Conservation (phyloP, 805 yeast genomes). For the Metschnikowia colocasiae region DNA sequence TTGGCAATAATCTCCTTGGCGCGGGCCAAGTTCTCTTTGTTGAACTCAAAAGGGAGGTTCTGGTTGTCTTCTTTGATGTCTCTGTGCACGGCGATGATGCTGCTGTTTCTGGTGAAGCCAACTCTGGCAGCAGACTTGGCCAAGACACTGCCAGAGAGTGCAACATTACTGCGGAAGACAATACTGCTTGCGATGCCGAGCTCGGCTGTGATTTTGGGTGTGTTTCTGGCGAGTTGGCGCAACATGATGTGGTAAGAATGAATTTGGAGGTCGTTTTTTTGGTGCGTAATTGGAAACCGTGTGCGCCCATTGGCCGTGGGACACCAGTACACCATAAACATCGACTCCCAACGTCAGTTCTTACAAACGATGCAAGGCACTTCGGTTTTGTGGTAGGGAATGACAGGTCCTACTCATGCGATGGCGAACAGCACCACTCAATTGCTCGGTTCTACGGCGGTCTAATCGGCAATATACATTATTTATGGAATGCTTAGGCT, state of each 20-base stretch:
- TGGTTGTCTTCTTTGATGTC: slow-evolving; percentile 66
- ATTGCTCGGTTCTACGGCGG: not conserved
- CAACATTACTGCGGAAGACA: not conserved
- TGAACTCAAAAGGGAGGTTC: slow-evolving; percentile 68
- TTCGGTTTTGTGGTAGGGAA: too few relatives aligned
- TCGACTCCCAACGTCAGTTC: too few relatives aligned
- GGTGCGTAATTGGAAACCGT: slow-evolving; percentile 17
- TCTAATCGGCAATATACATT: slow-evolving; percentile 20
- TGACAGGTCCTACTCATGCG: too few relatives aligned
- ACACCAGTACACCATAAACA: slow-evolving; percentile 13
- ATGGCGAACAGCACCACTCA: too few relatives aligned
- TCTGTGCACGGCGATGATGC: slow-evolving; percentile 63
- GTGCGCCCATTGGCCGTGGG: slow-evolving; percentile 15
- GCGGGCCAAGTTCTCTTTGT: slow-evolving; percentile 55
- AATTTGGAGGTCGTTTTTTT: slow-evolving; percentile 1
- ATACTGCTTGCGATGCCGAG: not conserved
- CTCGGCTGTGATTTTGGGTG: slow-evolving; percentile 4
- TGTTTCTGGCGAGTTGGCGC: slow-evolving; percentile 19
- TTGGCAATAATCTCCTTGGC: slow-evolving; percentile 74
- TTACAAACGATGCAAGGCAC: too few relatives aligned
- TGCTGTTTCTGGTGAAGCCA: slow-evolving; percentile 28
- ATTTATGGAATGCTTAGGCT: slow-evolving; percentile 47
- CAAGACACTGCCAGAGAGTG: not conserved
- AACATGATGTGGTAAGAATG: slow-evolving; percentile 16
- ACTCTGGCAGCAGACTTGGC: slow-evolving; percentile 9